These are phyloP conservation scores for Rhynchospora tenuis DNA, from an alignment of 176 grass and related monocot species.

Conservation along the genomic window DNA sequence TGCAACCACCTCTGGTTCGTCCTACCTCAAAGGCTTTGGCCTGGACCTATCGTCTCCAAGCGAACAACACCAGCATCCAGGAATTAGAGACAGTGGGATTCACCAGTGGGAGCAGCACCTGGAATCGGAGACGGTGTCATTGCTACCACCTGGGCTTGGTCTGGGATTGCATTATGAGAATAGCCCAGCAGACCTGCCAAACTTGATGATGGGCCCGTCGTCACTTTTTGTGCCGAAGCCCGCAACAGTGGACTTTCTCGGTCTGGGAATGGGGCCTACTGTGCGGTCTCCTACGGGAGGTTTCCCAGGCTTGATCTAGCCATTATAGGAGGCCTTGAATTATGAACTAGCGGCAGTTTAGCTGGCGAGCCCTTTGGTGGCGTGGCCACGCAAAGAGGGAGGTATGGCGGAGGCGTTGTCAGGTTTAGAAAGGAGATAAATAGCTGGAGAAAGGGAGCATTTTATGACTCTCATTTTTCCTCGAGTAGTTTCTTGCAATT, in stretches of 20 bases:
- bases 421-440: slow-evolving; percentile 9
- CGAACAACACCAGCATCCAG: slow-evolving; percentile 34
- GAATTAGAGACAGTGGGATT: slow-evolving; percentile 27
- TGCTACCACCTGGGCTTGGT: slow-evolving; percentile 72
- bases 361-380: slow-evolving; percentile 27
- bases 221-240: slow-evolving; percentile 62
- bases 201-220: slow-evolving; percentile 75
- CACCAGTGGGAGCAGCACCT: slow-evolving; percentile 50
- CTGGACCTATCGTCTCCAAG: slow-evolving; percentile 47
- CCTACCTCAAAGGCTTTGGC: slow-evolving; percentile 66
- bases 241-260: slow-evolving; percentile 79
- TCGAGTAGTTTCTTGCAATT: slow-evolving; percentile 7
- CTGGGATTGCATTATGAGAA: slow-evolving; percentile 59
- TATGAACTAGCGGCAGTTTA: slow-evolving; percentile 26
- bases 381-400: slow-evolving; percentile 28
- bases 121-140: slow-evolving; percentile 29
- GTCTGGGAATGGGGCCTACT: slow-evolving; percentile 60
- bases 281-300: slow-evolving; percentile 36
- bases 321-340: slow-evolving; percentile 50
- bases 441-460: neutral
- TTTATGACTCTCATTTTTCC: slow-evolving; percentile 28
- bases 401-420: slow-evolving; percentile 37
- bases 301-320: slow-evolving; percentile 48
- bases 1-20: slow-evolving; percentile 51
- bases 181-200: slow-evolving; percentile 32